Base-by-base conservation (phyloP, 306 rosid species). In the Castanea sativa region DNA sequence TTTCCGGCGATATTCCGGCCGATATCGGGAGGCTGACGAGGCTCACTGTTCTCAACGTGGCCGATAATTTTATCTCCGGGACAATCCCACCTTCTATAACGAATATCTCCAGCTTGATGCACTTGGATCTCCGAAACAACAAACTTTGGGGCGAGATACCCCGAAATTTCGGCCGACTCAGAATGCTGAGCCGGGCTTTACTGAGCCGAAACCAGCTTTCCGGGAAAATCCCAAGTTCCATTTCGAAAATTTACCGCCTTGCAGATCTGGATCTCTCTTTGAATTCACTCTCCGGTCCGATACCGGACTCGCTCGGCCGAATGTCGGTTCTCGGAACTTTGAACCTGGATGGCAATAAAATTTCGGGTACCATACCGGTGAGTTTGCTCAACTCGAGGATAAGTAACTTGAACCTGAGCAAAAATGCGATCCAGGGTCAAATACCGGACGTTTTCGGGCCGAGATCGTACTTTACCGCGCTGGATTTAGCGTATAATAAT, bases 191-290 rank as follows among this genome's bases (percentile, higher is more conserved):
- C 84, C 88, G 99, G 30, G 98, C 98, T 4, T 67, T 96, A 67
- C 77, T 96, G 15, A 93, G 98, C 27, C 85, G 94, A 1, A 96
- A 96, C 84, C 67, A 61, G 49, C 32, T 96, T 32, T 69, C 83
- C 30, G 99, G 99, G n/a, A 18, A 77, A 4, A 85, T 96, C 2
- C 98, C 99, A 0, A 30, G 6, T 0, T 83, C 98, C 2, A 32
- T 96, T 1, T 83, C 97, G 0, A 30, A 4, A 8, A 93, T 96
- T 55, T 91, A 96, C 78, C 99, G 99, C 0, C 88, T 96, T 0
- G 96, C 98, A 0, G 99, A 96, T 74, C 86, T 92, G 32, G 99
- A 96, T 83, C 91, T 96, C 1, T 93, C 99, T 3, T 58, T 90
- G 0, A 96, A 96, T 60, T 78, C 67, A 10, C 59, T 96, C 0